phyloP scores from a whole-genome alignment of 108 stramenopile genomes.

The Pseudonitzschia multiseries region DNA sequence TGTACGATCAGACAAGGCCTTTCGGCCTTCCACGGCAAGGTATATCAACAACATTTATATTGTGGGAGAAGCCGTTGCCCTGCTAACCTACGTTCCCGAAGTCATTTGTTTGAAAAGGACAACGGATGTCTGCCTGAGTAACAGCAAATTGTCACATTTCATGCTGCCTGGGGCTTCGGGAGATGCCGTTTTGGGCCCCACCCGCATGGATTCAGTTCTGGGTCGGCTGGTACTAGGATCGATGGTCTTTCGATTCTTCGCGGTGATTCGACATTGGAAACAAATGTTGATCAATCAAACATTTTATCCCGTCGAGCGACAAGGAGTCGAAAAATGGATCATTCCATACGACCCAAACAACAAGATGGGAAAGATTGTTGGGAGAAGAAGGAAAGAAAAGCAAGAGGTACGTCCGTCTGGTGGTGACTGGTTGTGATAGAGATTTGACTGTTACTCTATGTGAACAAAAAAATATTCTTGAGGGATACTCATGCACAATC shows the following conservation, averaged over 20 bases:
- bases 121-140: constrained; percentile 21
- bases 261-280: constrained; percentile 80
- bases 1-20: constrained; percentile 73
- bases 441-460: neutral
- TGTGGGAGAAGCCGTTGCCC: constrained; percentile 59
- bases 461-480: neutral
- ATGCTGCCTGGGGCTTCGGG: constrained; percentile 26
- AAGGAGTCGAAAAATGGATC: constrained; percentile 19
- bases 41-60: constrained; percentile 74
- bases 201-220: constrained; percentile 32
- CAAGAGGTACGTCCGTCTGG: constrained; percentile 2
- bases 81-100: constrained; percentile 71
- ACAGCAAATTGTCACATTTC: constrained; percentile 6
- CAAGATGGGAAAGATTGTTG: neutral
- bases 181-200: constrained; percentile 37
- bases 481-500: neutral
- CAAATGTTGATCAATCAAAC: constrained; percentile 52
- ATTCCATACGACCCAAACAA: constrained; percentile 9
- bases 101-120: constrained; percentile 57
- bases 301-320: constrained; percentile 22
- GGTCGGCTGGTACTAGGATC: constrained; percentile 58
- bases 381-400: neutral
- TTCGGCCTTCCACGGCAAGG: constrained; percentile 60
- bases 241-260: constrained; percentile 74
- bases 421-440: too few relatives aligned